A percentile compares a stretch with the other conserved stretches of the same genome.
Evolutionary conservation across 2,329 filamentous ascomycete genomes (phyloP).

Genomic region (Ciborinia camelliae): DNA sequence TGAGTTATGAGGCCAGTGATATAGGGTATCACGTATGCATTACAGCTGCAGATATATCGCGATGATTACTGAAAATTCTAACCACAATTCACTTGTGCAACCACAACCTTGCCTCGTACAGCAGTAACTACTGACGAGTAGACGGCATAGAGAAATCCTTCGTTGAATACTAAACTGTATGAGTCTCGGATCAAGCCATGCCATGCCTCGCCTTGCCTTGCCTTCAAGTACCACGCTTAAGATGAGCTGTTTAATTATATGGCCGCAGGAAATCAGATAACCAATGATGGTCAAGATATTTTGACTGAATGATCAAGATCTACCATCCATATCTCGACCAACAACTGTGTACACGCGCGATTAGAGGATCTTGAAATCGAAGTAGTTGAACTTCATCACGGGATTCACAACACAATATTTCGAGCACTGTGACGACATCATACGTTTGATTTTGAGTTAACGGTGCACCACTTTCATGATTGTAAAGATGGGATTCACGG

Average conservation of each 20-base stretch:
- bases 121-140: no score
- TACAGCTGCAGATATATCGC: not conserved
- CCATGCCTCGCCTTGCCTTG: not conserved
- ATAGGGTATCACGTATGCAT: not conserved
- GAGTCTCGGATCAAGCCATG: not conserved
- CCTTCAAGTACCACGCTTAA: not conserved
- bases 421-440: constrained; percentile 5
- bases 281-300: not conserved
- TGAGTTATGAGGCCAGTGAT: not conserved
- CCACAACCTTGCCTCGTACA: not conserved
- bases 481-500: not conserved
- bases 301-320: not conserved
- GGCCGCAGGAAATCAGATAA: not conserved
- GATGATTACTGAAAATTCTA: not conserved
- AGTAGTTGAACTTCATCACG: not conserved
- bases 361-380: not conserved
- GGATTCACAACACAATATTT: not conserved
- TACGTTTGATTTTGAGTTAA: not conserved
- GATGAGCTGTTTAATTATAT: not conserved
- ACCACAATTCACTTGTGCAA: not conserved
- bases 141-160: not conserved
- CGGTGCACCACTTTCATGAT: not conserved
- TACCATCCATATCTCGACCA: not conserved
- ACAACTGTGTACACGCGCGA: not conserved
- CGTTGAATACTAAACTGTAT: not conserved